Evolutionary conservation across 2,329 filamentous ascomycete species (phyloP).

Genomic region (Cladobotryum protrusum): DNA sequence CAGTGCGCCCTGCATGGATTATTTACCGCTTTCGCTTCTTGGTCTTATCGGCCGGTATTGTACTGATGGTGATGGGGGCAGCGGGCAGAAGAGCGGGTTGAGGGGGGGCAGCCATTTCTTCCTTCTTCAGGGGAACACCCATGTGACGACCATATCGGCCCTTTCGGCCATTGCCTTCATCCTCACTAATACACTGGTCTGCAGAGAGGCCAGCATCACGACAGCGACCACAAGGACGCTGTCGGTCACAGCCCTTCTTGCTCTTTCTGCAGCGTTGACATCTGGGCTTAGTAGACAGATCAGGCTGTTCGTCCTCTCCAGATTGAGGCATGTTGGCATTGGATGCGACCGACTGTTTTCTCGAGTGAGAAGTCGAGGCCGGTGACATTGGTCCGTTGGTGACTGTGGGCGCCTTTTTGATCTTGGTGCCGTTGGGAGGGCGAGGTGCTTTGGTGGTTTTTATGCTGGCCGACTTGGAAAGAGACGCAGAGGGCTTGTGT

Average conservation of each 20-base stretch:
- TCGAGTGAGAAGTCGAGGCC: conserved; percentile 62
- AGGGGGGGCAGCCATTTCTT: conserved; percentile 38
- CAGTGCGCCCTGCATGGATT: not conserved
- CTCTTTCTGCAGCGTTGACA: conserved; percentile 98
- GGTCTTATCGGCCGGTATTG: conserved; percentile 41
- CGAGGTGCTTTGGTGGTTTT: conserved; percentile 42
- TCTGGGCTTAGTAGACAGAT: conserved; percentile 89
- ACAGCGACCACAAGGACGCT: conserved; percentile 90
- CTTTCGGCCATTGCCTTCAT: conserved; percentile 95
- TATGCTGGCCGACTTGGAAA: conserved; percentile 26
- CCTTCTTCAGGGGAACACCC: conserved; percentile 58
- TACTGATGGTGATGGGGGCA: conserved; percentile 33
- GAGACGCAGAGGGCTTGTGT: conserved; percentile 30
- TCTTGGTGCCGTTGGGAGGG: conserved; percentile 33
- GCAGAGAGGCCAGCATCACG: conserved; percentile 90
- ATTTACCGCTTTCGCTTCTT: conserved; percentile 58
- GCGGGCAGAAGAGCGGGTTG: conserved; percentile 37
- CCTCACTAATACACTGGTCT: conserved; percentile 93
- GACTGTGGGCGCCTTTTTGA: conserved; percentile 43
- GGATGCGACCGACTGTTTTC: conserved; percentile 70
- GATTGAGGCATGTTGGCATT: conserved; percentile 39
- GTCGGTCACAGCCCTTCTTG: conserved; percentile 97
- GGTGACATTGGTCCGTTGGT: conserved; percentile 49
- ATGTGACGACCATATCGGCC: conserved; percentile 77
- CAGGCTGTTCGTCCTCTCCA: conserved; percentile 82